Evolutionary conservation across 1,139 yeast species (phyloP), one percentile per base, ranked within the genome.

Genomic region (Blastobotrys apis): DNA sequence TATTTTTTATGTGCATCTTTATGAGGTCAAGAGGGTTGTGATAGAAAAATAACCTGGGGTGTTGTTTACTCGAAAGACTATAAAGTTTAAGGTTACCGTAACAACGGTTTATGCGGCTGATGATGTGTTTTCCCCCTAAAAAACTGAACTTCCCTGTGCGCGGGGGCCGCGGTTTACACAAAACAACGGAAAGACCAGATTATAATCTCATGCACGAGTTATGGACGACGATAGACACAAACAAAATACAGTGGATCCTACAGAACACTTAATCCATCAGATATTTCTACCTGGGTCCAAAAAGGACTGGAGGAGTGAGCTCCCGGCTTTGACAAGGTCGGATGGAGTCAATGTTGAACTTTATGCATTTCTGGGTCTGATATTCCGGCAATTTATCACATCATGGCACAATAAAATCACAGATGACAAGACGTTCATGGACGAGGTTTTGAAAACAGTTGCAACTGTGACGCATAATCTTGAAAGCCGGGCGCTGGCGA

Each of bases 371-470:
- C 48, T 73, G 8, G 75, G 75, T 0, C 56, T 74, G 19, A 54
- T 75, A 3, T 48, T 72, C 37, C 63, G 69, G n/a, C 70, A 70
- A 45, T 75, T 75, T 53, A 66, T 75, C 2, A 60, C 63, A 21
- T 56, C 66, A 4, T 75, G 80, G 80, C 74, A 74, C 51, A 53
- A 54, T 23, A 55, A 57, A 19, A 55, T 73, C 15, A 66, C 73
- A 5, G 70, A 65, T 36, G 74, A 71, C 40, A 63, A 64, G 4
- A 68, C 67, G 34, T 68, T 75, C 45, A 53, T 64, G 6, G 52
- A 49, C 19, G 77, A 73, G 44, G 48, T 74, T 2, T 55, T 72
- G 0, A 58, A 59, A 13, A 58, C 47, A 4, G 19, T 47, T 6
- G 34, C 51, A 6, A 33, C 27, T 12, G 45, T 49, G 13, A 44